phyloP scores from a whole-genome alignment of 768 basidiomycete genomes.

The Lyophyllum shimeji region DNA sequence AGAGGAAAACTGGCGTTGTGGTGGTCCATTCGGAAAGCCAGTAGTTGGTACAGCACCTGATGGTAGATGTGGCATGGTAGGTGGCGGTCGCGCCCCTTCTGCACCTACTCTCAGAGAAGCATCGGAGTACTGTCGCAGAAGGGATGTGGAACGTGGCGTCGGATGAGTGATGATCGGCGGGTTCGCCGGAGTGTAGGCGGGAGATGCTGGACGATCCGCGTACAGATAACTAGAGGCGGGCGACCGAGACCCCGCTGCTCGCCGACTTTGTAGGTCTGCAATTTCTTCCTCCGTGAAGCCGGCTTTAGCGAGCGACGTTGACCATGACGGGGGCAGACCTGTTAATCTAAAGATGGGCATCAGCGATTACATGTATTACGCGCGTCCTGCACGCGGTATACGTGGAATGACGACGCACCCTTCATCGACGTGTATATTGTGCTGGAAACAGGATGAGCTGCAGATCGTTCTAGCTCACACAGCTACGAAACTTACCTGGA shows the following conservation, averaged over 20 bases:
- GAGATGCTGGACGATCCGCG: slow-evolving; percentile 36
- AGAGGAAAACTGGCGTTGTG: slow-evolving; percentile 9
- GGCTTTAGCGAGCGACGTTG: slow-evolving; percentile 53
- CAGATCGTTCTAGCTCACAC: neutral
- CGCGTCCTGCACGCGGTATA: neutral
- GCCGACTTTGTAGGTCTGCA: slow-evolving; percentile 48
- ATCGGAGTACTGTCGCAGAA: slow-evolving; percentile 32
- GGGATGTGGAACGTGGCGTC: slow-evolving; percentile 34
- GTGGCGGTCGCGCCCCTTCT: slow-evolving; percentile 5
- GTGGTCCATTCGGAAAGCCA: slow-evolving; percentile 11
- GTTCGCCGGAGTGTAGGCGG: slow-evolving; percentile 17
- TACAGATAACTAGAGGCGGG: slow-evolving; percentile 34
- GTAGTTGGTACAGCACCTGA: slow-evolving; percentile 14
- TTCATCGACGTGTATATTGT: slow-evolving; percentile 80
- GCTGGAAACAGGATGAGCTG: slow-evolving; percentile 36
- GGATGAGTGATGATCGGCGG: slow-evolving; percentile 28
- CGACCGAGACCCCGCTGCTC: slow-evolving; percentile 33
- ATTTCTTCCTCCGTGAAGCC: slow-evolving; percentile 76
- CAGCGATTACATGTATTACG: neutral
- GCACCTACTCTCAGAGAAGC: slow-evolving; percentile 22
- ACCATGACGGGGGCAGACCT: slow-evolving; percentile 77
- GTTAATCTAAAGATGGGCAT: slow-evolving; percentile 39
- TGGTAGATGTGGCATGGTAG: slow-evolving; percentile 2
- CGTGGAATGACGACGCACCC: slow-evolving; percentile 48
- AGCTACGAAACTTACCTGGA: slow-evolving; percentile 49